These are phyloP conservation scores for Fusarium sp. DNA, from an alignment of 2,329 filamentous ascomycete species.

Conservation along the genomic window DNA sequence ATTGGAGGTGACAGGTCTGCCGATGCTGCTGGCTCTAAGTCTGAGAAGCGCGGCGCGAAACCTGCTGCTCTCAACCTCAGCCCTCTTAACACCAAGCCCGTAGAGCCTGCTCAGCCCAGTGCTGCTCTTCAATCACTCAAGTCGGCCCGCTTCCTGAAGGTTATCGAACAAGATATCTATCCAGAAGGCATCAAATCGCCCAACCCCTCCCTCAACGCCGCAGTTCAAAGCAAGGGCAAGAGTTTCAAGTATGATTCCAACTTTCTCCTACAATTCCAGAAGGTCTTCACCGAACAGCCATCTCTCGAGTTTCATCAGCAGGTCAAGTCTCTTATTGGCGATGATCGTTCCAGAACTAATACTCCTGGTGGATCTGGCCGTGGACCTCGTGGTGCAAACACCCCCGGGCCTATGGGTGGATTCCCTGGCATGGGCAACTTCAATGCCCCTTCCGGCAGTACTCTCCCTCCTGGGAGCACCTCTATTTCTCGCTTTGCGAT, in stretches of 20 bases:
- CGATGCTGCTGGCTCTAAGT: slow-evolving; percentile 62
- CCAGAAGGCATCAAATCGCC: slow-evolving; percentile 87
- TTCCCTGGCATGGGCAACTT: slow-evolving; percentile 79
- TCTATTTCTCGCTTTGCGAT: slow-evolving; percentile 81
- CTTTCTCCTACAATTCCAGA: slow-evolving; percentile 96
- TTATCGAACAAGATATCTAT: slow-evolving; percentile 83
- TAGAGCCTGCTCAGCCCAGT: slow-evolving; percentile 92
- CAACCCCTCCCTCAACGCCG: slow-evolving; percentile 88
- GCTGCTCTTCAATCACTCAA: slow-evolving; percentile 93
- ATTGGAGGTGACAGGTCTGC: slow-evolving; percentile 60
- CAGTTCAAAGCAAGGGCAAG: slow-evolving; percentile 81
- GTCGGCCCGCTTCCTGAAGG: slow-evolving; percentile 87
- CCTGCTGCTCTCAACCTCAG: slow-evolving; percentile 90
- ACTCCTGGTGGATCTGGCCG: slow-evolving; percentile 35
- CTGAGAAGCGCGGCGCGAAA: slow-evolving; percentile 75
- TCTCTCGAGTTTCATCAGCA: slow-evolving; percentile 93
- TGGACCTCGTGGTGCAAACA: slow-evolving; percentile 23
- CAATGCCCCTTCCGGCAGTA: slow-evolving; percentile 60
- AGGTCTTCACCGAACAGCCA: slow-evolving; percentile 95
- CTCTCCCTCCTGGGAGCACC: slow-evolving; percentile 79
- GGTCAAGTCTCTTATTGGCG: slow-evolving; percentile 87
- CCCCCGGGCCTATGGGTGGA: slow-evolving; percentile 39
- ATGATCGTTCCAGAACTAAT: slow-evolving; percentile 63
- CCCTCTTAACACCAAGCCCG: slow-evolving; percentile 80
- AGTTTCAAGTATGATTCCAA: slow-evolving; percentile 95